A percentile compares a stretch with the other conserved stretches of the same genome.
phyloP scores from a whole-genome alignment of 2,329 filamentous ascomycete genomes.

The Aureobasidium zeae region DNA sequence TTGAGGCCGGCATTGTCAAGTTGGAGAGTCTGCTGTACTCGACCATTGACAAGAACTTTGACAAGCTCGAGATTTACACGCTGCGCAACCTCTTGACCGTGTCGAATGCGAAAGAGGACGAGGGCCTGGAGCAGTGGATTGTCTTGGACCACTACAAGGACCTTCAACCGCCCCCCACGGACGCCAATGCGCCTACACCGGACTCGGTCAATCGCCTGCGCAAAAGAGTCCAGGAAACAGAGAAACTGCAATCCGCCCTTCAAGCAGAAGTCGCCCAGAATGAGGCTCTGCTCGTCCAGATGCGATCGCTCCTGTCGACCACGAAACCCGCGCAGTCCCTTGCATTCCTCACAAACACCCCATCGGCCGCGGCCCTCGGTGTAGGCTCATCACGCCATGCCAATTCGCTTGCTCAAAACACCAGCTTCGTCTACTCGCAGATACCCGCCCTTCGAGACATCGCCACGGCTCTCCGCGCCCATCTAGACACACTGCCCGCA shows the following conservation, averaged over 20 bases:
- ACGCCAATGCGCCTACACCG: conserved; percentile 44
- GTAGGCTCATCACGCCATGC: conserved; percentile 27
- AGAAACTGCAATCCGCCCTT: conserved; percentile 61
- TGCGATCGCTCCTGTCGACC: conserved; percentile 48
- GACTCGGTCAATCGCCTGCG: conserved; percentile 65
- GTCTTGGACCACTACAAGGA: conserved; percentile 72
- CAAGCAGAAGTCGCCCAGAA: conserved; percentile 63
- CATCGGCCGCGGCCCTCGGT: conserved; percentile 38
- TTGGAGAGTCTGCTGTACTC: conserved; percentile 42
- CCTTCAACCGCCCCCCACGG: conserved; percentile 23
- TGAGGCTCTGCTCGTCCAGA: conserved; percentile 55
- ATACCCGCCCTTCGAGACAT: conserved; percentile 67
- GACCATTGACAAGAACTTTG: conserved; percentile 43
- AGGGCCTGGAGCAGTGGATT: conserved; percentile 59
- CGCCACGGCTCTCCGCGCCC: conserved; percentile 57
- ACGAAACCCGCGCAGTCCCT: conserved; percentile 30
- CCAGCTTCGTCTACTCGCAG: conserved; percentile 72
- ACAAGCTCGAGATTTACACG: conserved; percentile 62
- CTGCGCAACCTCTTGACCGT: conserved; percentile 60
- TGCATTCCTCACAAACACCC: conserved; percentile 47
- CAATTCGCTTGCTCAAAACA: conserved; percentile 53
- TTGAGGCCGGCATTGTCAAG: conserved; percentile 63
- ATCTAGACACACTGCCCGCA: conserved; percentile 41
- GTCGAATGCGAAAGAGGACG: conserved; percentile 32
- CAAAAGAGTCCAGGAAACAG: conserved; percentile 66